Conservation (phyloP, 2,329 filamentous ascomycete species). For the Zymoseptoria pseudotritici region DNA sequence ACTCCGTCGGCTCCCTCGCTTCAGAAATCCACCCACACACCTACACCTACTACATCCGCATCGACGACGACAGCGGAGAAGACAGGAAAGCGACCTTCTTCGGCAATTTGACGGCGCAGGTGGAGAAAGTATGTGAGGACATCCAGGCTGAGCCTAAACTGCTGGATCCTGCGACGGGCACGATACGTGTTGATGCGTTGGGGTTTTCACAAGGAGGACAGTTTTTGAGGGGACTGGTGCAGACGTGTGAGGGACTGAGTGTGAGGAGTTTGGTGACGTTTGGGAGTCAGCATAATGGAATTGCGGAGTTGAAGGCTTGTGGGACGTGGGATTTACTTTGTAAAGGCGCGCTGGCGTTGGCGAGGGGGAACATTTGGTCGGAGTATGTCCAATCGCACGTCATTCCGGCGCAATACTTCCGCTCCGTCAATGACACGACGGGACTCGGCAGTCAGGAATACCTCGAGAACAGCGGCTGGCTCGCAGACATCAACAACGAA, state of each 20-base stretch:
- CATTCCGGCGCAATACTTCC: constrained; percentile 93
- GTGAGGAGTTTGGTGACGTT: constrained; percentile 79
- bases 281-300: constrained; percentile 88
- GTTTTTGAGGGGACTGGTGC: constrained; percentile 84
- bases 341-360: constrained; percentile 66
- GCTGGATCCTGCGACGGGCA: constrained; percentile 52
- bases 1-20: constrained; percentile 62
- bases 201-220: constrained; percentile 95
- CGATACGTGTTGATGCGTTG: constrained; percentile 63
- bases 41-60: constrained; percentile 69
- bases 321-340: constrained; percentile 68
- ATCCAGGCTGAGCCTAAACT: constrained; percentile 71
- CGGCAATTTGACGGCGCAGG: constrained; percentile 76
- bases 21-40: constrained; percentile 71
- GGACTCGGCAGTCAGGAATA: constrained; percentile 55
- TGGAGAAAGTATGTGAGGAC: constrained; percentile 68
- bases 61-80: constrained; percentile 56
- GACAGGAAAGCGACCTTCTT: constrained; percentile 85
- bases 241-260: constrained; percentile 82
- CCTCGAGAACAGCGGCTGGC: constrained; percentile 72
- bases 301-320: constrained; percentile 73
- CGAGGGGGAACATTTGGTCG: constrained; percentile 82
- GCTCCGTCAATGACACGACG: constrained; percentile 55
- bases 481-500: constrained; percentile 97
- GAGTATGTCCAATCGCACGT: constrained; percentile 74